Conservation (phyloP, 2,329 filamentous ascomycete species). For the Aspergillus sp. region DNA sequence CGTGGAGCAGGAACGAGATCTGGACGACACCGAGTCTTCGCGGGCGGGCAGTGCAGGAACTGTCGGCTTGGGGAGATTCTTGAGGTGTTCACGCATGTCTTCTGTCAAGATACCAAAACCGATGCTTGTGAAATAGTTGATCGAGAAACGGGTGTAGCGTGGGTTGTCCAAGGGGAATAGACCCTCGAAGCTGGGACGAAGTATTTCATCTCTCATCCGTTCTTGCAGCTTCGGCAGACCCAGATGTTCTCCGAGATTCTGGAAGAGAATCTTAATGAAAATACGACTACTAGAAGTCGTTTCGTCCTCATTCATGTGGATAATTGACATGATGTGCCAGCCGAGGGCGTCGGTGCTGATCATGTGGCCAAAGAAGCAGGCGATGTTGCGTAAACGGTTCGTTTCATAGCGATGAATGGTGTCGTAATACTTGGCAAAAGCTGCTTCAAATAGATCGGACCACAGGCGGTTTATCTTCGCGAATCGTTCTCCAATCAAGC, state of each 20-base stretch:
- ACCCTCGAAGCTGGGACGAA: slow-evolving; percentile 74
- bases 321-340: slow-evolving; percentile 80
- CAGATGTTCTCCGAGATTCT: slow-evolving; percentile 81
- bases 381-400: slow-evolving; percentile 90
- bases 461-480: slow-evolving; percentile 93
- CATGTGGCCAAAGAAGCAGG: slow-evolving; percentile 89
- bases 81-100: slow-evolving; percentile 85
- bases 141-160: slow-evolving; percentile 88
- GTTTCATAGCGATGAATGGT: slow-evolving; percentile 97
- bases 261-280: slow-evolving; percentile 96
- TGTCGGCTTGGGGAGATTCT: slow-evolving; percentile 82
- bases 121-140: slow-evolving; percentile 99
- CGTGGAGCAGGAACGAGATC: slow-evolving; percentile 27
- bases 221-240: slow-evolving; percentile 76
- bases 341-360: slow-evolving; percentile 82
- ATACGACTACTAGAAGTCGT: slow-evolving; percentile 95
- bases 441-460: slow-evolving; percentile 86
- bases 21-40: slow-evolving; percentile 63
- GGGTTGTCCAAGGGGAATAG: slow-evolving; percentile 87
- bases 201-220: slow-evolving; percentile 70
- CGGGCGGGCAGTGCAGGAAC: slow-evolving; percentile 64
- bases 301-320: slow-evolving; percentile 93
- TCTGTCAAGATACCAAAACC: slow-evolving; percentile 94
- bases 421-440: slow-evolving; percentile 90
- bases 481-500: slow-evolving; percentile 88